phyloP scores from a whole-genome alignment of 1,284 basidiomycete genomes.

The Cryptococcus sp. region DNA sequence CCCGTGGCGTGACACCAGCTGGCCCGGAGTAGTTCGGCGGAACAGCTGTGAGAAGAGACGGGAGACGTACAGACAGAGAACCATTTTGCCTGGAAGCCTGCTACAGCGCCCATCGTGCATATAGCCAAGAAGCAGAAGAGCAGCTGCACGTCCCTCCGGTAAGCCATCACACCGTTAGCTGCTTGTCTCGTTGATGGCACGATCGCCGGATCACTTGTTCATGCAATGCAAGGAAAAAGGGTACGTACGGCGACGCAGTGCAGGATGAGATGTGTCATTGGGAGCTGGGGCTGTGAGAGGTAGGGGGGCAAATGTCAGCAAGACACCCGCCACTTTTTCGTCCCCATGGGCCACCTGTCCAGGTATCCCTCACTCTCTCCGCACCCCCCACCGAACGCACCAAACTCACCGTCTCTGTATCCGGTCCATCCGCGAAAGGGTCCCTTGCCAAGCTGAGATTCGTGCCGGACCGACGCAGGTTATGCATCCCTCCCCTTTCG shows the following conservation, averaged over 20 bases:
- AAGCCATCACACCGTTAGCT: neutral
- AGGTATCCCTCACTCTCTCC: neutral
- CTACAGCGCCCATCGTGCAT: constrained; percentile 80
- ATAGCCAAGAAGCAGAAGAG: constrained; percentile 88
- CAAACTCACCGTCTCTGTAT: constrained; percentile 30
- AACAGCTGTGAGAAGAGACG: too few relatives aligned
- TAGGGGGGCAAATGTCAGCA: neutral
- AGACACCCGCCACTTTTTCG: too few relatives aligned
- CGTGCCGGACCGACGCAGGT: constrained; percentile 9
- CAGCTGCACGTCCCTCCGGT: constrained; percentile 56
- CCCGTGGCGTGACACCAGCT: too few relatives aligned
- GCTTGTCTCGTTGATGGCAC: too few relatives aligned
- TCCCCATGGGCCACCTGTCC: too few relatives aligned
- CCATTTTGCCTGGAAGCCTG: constrained; percentile 79
- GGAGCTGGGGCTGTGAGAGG: constrained; percentile 21
- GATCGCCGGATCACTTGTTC: neutral
- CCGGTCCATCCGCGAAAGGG: constrained; percentile 36
- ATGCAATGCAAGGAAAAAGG: neutral
- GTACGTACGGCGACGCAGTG: constrained; percentile 26
- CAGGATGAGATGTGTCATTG: constrained; percentile 24
- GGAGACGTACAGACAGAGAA: constrained; percentile 72
- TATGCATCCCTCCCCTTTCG: constrained; percentile 22
- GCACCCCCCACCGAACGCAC: neutral
- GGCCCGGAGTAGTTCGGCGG: too few relatives aligned
- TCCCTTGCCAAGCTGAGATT: constrained; percentile 11